These are phyloP conservation scores for Zopfia rhizophila DNA, from an alignment of 2,329 filamentous ascomycete genomes.

Conservation along the genomic window DNA sequence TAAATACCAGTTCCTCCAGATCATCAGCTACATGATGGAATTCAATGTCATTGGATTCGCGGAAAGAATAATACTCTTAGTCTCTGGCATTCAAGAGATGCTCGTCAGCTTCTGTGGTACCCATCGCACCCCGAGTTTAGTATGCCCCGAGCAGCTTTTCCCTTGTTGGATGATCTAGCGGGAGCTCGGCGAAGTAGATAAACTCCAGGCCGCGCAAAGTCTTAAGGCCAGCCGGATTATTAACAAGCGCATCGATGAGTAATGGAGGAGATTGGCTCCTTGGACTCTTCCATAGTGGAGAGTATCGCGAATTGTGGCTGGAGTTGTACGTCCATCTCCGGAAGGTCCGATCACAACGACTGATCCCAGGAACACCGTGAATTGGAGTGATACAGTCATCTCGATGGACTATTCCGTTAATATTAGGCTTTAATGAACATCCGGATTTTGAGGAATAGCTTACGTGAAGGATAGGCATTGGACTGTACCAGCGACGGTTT, in stretches of 20 bases:
- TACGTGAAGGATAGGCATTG: constrained; percentile 19
- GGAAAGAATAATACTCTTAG: constrained; percentile 28
- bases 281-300: constrained; percentile 11
- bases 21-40: constrained; percentile 15
- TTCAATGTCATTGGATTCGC: constrained; percentile 17
- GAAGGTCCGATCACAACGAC: constrained; percentile 16
- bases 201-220: constrained; percentile 13
- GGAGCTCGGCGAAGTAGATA: constrained; percentile 22
- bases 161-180: constrained; percentile 7
- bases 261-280: constrained; percentile 6
- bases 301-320: neutral
- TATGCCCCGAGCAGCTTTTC: constrained; percentile 11
- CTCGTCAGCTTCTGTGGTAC: constrained; percentile 25
- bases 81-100: constrained; percentile 16
- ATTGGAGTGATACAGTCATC: constrained; percentile 20
- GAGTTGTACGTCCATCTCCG: constrained; percentile 3
- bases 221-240: constrained; percentile 11
- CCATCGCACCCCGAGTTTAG: constrained; percentile 18
- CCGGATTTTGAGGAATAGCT: neutral
- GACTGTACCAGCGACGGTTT: constrained; percentile 20
- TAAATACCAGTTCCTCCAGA: constrained; percentile 22
- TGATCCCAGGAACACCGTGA: constrained; percentile 8
- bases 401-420: constrained; percentile 17
- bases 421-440: neutral
- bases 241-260: constrained; percentile 14